Evolutionary conservation across 192 early-diverging fungal species (phyloP).

Genomic region (Podila verticillata): DNA sequence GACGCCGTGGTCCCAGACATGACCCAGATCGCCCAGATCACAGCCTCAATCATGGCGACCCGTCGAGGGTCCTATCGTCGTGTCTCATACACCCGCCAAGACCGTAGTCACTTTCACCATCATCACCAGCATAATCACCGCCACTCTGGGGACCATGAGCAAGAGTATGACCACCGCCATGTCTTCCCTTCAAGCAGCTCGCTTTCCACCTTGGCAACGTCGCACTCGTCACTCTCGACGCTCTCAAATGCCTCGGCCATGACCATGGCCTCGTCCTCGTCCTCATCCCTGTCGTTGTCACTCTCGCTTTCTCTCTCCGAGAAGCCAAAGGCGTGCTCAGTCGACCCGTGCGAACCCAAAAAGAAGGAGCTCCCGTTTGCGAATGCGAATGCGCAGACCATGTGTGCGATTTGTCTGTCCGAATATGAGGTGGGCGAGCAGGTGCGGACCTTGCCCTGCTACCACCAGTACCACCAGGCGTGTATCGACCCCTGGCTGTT

Average conservation of each 20-base stretch:
- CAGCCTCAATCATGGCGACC: constrained; percentile 5
- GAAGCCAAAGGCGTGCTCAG: not conserved
- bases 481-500: constrained; percentile 66
- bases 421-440: constrained; percentile 60
- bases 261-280: constrained; percentile 1
- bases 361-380: constrained; percentile 33
- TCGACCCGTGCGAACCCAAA: not conserved
- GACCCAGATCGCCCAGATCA: constrained; percentile 20
- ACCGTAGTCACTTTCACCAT: not conserved
- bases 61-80: constrained; percentile 14
- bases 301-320: constrained; percentile 8
- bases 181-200: not conserved
- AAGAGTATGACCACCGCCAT: not conserved
- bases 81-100: constrained; percentile 11
- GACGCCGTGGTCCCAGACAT: constrained; percentile 10
- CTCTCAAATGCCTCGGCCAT: not conserved
- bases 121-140: not conserved
- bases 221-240: not conserved
- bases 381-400: constrained; percentile 46
- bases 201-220: not conserved
- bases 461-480: constrained; percentile 61
- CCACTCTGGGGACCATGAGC: not conserved
- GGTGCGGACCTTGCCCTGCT: constrained; percentile 59
- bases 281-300: not conserved
- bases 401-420: constrained; percentile 62